Evolutionary conservation across 257 asterid species (phyloP), one percentile per base, ranked within the genome.

Genomic region (Solanum tarapatanum): DNA sequence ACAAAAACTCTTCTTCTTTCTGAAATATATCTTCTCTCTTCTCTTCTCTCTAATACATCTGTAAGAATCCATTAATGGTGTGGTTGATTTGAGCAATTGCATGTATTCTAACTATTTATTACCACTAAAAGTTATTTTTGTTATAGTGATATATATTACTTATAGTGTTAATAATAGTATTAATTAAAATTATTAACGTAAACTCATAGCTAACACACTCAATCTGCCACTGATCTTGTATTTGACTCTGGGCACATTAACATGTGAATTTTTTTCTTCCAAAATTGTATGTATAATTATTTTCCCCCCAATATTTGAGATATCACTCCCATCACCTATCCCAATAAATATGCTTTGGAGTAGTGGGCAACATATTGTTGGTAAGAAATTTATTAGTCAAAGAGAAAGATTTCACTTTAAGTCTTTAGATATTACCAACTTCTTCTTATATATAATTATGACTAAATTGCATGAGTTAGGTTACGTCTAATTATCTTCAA

Each of bases 381-480:
- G 45, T 45, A 85, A 84, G 62, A 74, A 70, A 32, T 87, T 80
- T 84, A 87, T 80, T 84, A 87, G 75, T 87, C 86, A 84, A 83
- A 28, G 66, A 89, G 75, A 86, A 37, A 74, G 86, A 87, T 89
- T 43, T 64, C 70, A 83, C 36, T 87, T 28, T 11, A 74, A 73
- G 82, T 73, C 21, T 74, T 74, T 36, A 74, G 3, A 55, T 7
- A 55, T 89, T 30, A 89, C 89, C 91, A 75, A 89, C 75, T 87
- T 84, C 80, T 51, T 23, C 64, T 55, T 55, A 74, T 23, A 82
- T 23, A 45, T 28, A 82, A 35, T 68, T 28, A 74, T 36, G 86
- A 35, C 76, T 85, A 85, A 23, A 72, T 89, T 80, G 87, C 73
- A 87, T 79, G 77, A 21, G 84, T 79, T 84, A 77, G 88, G 83